Conservation (phyloP, 73 alveolate genomes). For the Uronychia setigera region DNA sequence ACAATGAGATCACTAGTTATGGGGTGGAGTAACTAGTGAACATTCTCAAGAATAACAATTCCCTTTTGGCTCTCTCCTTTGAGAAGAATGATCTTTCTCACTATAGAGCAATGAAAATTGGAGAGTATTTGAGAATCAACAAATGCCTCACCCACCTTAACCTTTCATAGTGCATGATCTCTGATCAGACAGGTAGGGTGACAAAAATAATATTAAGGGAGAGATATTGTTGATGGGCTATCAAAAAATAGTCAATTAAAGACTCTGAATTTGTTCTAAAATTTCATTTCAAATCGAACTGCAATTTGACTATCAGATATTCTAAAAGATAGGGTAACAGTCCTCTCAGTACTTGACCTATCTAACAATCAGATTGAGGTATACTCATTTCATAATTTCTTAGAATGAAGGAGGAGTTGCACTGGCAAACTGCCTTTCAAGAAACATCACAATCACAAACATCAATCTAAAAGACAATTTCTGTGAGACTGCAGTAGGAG, state of each 20-base stretch:
- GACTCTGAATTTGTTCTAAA: neutral
- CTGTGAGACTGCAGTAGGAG: neutral
- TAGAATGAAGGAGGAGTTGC: neutral
- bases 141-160: neutral
- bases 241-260: no score
- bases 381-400: no score
- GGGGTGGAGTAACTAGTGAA: neutral
- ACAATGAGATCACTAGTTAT: neutral
- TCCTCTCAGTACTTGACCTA: neutral
- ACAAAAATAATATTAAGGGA: neutral
- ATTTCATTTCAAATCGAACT: neutral
- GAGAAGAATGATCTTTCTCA: neutral
- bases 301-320: neutral
- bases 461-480: neutral
- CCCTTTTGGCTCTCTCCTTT: neutral
- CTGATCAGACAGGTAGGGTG: neutral
- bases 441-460: neutral
- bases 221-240: neutral
- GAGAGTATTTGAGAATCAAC: neutral
- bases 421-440: neutral
- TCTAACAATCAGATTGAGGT: neutral
- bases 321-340: neutral
- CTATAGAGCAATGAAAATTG: neutral
- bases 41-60: neutral
- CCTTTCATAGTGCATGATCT: neutral